A percentile compares a stretch with the other conserved stretches of the same genome.
These are phyloP conservation scores for Turnera subulata DNA, from an alignment of 345 rosid genomes.

Conservation along the genomic window DNA sequence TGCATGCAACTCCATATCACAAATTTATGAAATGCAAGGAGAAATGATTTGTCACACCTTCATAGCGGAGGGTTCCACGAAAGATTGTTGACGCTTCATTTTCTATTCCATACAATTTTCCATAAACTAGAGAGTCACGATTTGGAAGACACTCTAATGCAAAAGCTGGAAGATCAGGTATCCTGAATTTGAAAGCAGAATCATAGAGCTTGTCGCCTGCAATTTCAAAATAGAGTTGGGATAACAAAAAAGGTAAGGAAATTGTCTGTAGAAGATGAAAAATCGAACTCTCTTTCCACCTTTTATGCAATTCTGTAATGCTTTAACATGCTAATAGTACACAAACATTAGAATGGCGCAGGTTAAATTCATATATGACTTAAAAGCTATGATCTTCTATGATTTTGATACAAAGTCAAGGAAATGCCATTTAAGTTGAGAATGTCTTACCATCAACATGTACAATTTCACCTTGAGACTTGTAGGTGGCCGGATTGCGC, in stretches of 20 bases:
- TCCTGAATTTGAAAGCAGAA: conserved; percentile 56
- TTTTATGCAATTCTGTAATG: no score
- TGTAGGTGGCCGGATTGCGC: conserved; percentile 74
- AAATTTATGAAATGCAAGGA: no score
- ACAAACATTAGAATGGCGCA: no score
- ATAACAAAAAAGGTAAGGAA: no score
- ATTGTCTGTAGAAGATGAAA: no score
- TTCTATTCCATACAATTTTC: conserved; percentile 65
- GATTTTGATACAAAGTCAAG: no score
- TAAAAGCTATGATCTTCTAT: no score
- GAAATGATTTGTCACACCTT: conserved; percentile 41
- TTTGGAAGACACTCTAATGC: conserved; percentile 91
- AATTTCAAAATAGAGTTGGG: conserved; percentile 11
- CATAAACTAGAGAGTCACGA: conserved; percentile 78
- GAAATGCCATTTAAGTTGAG: no score
- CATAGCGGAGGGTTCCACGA: conserved; percentile 92
- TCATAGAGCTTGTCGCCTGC: conserved; percentile 72
- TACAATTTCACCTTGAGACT: conserved; percentile 44
- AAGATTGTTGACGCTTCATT: conserved; percentile 78
- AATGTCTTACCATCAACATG: conserved; percentile 59
- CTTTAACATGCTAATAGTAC: no score
- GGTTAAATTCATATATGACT: no score
- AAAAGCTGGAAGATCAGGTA: conserved; percentile 87
- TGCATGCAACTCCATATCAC: no score
- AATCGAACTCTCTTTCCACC: no score